phyloP scores from a whole-genome alignment of 768 basidiomycete genomes.

The Rhodotorula babjevae region DNA sequence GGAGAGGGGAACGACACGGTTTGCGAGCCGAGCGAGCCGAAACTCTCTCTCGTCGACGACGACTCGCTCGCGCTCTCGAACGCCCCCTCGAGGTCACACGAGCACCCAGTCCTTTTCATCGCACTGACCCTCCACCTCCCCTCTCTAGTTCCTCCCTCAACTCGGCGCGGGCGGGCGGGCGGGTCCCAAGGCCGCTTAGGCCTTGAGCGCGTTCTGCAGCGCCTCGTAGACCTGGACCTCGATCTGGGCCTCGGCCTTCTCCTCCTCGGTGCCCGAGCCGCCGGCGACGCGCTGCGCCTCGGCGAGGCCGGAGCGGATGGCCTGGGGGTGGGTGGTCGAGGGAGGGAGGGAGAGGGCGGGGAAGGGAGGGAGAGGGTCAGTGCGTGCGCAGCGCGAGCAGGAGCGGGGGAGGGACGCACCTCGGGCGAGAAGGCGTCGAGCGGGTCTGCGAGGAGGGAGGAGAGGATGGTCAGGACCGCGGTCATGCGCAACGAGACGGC shows the following conservation, averaged over 20 bases:
- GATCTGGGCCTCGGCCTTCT: constrained; percentile 83
- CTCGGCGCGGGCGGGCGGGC: too few species aligned
- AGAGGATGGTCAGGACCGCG: not conserved
- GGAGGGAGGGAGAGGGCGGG: not conserved
- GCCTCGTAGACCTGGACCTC: constrained; percentile 97
- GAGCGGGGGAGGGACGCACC: constrained; percentile 53
- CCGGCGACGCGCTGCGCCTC: constrained; percentile 76
- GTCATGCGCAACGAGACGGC: too few species aligned
- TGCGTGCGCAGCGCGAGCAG: too few species aligned
- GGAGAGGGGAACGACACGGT: too few species aligned
- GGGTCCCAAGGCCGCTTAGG: constrained; percentile 33
- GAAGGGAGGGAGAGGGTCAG: too few species aligned
- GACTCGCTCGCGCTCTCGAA: too few species aligned
- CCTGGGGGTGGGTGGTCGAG: constrained; percentile 53
- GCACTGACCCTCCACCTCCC: too few species aligned
- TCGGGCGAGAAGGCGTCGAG: constrained; percentile 84
- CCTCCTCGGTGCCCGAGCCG: constrained; percentile 83
- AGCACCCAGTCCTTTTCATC: too few species aligned
- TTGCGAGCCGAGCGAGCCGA: too few species aligned
- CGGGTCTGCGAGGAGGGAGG: constrained; percentile 47
- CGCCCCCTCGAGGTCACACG: too few species aligned
- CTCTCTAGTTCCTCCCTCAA: too few species aligned
- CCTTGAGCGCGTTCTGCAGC: constrained; percentile 74
- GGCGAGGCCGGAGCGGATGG: constrained; percentile 78
- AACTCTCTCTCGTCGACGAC: too few species aligned